A percentile compares a stretch with the other conserved stretches of the same genome.
phyloP scores from a whole-genome alignment of 352 stramenopile genomes.

The Achlya hypogyna region DNA sequence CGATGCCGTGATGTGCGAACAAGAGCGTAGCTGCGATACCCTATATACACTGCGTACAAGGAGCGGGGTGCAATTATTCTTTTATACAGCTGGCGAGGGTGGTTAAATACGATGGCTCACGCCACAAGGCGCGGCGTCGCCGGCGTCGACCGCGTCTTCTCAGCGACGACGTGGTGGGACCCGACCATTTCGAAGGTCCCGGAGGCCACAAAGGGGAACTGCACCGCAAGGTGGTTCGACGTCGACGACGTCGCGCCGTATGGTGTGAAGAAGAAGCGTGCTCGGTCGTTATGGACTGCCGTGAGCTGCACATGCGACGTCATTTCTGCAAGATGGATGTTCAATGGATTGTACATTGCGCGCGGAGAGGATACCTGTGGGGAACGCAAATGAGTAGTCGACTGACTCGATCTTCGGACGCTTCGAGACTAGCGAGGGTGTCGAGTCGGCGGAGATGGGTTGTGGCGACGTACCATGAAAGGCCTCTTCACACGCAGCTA shows the following conservation, averaged over 20 bases:
- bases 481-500: neutral
- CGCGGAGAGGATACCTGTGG: neutral
- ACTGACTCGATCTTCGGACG: neutral
- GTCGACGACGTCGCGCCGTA: neutral
- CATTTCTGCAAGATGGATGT: neutral
- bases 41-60: neutral
- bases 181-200: neutral
- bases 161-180: neutral
- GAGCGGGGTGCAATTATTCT: neutral
- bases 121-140: constrained; percentile 3
- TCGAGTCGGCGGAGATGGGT: neutral
- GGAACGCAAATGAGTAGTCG: neutral
- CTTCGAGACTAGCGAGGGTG: neutral
- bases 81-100: neutral
- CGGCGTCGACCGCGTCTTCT: neutral
- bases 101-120: constrained; percentile 3
- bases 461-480: constrained; percentile 1
- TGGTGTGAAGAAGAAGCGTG: constrained; percentile 12
- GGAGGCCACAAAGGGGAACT: neutral
- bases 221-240: neutral
- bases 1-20: constrained; percentile 2
- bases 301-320: constrained; percentile 2
- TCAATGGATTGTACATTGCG: neutral
- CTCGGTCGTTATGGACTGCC: constrained; percentile 7
- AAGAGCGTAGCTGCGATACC: neutral